phyloP scores from a whole-genome alignment of 768 basidiomycete genomes.

The Hericium alpestre region DNA sequence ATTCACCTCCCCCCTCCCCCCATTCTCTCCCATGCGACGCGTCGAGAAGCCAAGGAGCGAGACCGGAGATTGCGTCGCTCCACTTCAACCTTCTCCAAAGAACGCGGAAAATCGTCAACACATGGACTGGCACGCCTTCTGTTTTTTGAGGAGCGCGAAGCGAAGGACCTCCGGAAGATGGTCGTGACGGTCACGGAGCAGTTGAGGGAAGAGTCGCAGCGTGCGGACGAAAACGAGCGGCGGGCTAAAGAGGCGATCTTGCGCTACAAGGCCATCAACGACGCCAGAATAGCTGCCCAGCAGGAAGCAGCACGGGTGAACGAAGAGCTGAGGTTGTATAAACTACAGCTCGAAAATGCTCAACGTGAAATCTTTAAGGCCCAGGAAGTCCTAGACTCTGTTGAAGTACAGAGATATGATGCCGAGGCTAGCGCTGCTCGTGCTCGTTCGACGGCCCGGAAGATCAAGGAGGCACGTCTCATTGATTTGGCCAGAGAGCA shows the following conservation, averaged over 20 bases:
- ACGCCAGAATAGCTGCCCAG: slow-evolving; percentile 21
- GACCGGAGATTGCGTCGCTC: slow-evolving; percentile 1
- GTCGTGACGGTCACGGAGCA: slow-evolving; percentile 28
- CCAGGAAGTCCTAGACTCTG: slow-evolving; percentile 37
- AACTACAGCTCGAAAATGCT: slow-evolving; percentile 45
- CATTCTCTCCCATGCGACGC: slow-evolving; percentile 6
- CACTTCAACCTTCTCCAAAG: slow-evolving; percentile 8
- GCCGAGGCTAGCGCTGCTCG: slow-evolving; percentile 38
- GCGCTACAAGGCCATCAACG: slow-evolving; percentile 21
- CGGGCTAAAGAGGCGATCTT: slow-evolving; percentile 23
- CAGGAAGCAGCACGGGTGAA: slow-evolving; percentile 22
- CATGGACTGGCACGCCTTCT: slow-evolving; percentile 16
- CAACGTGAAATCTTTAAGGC: slow-evolving; percentile 49
- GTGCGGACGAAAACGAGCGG: slow-evolving; percentile 25
- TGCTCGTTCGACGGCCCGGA: slow-evolving; percentile 35
- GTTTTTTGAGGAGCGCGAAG: slow-evolving; percentile 31
- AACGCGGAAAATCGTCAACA: not conserved
- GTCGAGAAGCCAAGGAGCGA: not conserved
- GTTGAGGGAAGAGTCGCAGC: slow-evolving; percentile 26
- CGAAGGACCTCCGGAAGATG: slow-evolving; percentile 27
- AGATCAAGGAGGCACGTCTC: slow-evolving; percentile 35
- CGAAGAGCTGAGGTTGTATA: slow-evolving; percentile 47
- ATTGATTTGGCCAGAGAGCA: slow-evolving; percentile 43
- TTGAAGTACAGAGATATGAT: slow-evolving; percentile 37
- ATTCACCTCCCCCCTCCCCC: slow-evolving; percentile 3